Conservation (phyloP, 192 early-diverging fungal genomes). For the Mortierella antarctica region DNA sequence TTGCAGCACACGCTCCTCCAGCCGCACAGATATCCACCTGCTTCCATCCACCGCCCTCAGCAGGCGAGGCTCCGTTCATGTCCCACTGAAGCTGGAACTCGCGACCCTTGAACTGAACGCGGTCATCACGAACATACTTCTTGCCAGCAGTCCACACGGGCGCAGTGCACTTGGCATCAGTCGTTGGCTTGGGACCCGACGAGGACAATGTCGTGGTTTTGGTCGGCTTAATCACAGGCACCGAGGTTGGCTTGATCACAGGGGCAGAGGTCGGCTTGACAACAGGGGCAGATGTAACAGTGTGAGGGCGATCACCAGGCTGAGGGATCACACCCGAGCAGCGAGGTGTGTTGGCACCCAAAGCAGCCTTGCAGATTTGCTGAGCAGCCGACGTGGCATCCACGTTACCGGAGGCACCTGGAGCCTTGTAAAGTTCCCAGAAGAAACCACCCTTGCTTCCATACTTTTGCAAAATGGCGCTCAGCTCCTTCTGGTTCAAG, state of each 20-base stretch:
- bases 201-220: conserved; percentile 12
- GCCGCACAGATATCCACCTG: background rate
- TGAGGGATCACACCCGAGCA: conserved; percentile 45
- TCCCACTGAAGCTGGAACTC: conserved; percentile 58
- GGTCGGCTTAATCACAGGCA: background rate
- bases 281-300: conserved; percentile 3
- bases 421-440: conserved; percentile 47
- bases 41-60: no score
- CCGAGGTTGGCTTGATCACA: background rate
- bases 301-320: conserved; percentile 1
- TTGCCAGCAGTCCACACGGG: conserved; percentile 42
- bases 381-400: conserved; percentile 35
- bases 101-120: conserved; percentile 60
- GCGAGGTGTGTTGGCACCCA: conserved; percentile 39
- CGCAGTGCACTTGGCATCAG: conserved; percentile 44
- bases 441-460: conserved; percentile 48
- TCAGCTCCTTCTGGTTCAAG: conserved; percentile 42
- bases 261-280: background rate
- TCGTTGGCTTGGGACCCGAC: conserved; percentile 10
- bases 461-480: conserved; percentile 20
- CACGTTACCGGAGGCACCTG: conserved; percentile 18
- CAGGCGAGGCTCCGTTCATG: no score
- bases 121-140: conserved; percentile 45
- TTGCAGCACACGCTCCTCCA: conserved; percentile 26
- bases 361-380: conserved; percentile 50